These are phyloP conservation scores for Phytopythium chamaehyphon DNA, from an alignment of 352 stramenopile species.

Conservation along the genomic window DNA sequence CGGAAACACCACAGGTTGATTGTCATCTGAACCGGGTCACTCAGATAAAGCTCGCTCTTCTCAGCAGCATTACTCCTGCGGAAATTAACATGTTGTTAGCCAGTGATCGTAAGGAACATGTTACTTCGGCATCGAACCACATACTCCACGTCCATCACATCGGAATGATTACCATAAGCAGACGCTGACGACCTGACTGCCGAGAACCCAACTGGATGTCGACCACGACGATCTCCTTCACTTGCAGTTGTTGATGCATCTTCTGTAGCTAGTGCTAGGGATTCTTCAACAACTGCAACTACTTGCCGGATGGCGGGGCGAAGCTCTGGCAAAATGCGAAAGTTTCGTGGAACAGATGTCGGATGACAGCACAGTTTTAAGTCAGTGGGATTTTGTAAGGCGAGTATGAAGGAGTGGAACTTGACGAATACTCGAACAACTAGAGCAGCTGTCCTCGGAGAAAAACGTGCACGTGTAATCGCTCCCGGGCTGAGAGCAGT, in stretches of 20 bases:
- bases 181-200: too few relatives aligned
- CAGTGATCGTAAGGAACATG: not conserved
- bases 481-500: constrained; percentile 37
- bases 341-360: constrained; percentile 51
- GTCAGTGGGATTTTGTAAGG: constrained; percentile 46
- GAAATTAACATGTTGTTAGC: not conserved
- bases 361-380: constrained; percentile 41
- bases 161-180: not conserved
- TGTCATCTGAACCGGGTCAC: constrained; percentile 19
- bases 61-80: not conserved
- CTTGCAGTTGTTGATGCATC: not conserved
- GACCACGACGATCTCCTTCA: not conserved
- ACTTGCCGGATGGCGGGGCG: constrained; percentile 51
- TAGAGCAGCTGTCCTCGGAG: constrained; percentile 26
- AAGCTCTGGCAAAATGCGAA: constrained; percentile 54
- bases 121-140: not conserved
- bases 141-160: constrained; percentile 4
- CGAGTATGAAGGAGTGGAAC: constrained; percentile 59
- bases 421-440: constrained; percentile 34
- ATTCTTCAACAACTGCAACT: constrained; percentile 35
- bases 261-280: constrained; percentile 10
- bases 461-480: constrained; percentile 33
- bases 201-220: too few relatives aligned
- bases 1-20: constrained; percentile 71
- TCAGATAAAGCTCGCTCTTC: constrained; percentile 2